A percentile compares a stretch with the other conserved stretches of the same genome.
Conservation (phyloP, 176 grass and related monocot species). For the Microstegium vimineum region DNA sequence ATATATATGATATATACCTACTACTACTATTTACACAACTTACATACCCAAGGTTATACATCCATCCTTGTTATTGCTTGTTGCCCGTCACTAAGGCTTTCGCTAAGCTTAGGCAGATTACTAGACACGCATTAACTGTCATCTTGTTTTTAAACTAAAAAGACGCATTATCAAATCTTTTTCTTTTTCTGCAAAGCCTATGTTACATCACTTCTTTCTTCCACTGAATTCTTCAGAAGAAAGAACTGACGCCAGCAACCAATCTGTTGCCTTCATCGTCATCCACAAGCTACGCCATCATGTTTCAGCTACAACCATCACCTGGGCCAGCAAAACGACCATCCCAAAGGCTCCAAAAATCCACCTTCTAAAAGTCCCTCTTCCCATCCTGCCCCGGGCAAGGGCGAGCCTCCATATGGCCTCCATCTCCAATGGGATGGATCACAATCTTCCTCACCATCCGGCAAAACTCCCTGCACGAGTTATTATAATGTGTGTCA, state of each 20-base stretch:
- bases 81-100: background rate
- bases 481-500: background rate
- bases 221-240: constrained; percentile 31
- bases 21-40: constrained; percentile 37
- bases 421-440: constrained; percentile 38
- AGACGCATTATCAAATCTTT: constrained; percentile 14
- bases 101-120: constrained; percentile 14
- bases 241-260: constrained; percentile 26
- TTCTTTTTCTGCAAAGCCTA: constrained; percentile 36
- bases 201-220: constrained; percentile 42
- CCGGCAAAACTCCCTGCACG: constrained; percentile 52
- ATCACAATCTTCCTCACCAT: constrained; percentile 64
- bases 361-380: constrained; percentile 18
- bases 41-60: constrained; percentile 34
- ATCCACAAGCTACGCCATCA: constrained; percentile 11
- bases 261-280: constrained; percentile 33
- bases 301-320: constrained; percentile 14
- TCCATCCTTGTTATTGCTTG: constrained; percentile 28
- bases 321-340: background rate
- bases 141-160: background rate
- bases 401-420: constrained; percentile 30
- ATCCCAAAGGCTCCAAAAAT: constrained; percentile 29
- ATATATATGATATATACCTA: background rate
- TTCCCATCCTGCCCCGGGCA: constrained; percentile 14
- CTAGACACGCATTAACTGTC: constrained; percentile 19